A percentile compares a stretch with the other conserved stretches of the same genome.
Conservation (phyloP, 352 stramenopile species). For the Pythium rhizo-oryzae region DNA sequence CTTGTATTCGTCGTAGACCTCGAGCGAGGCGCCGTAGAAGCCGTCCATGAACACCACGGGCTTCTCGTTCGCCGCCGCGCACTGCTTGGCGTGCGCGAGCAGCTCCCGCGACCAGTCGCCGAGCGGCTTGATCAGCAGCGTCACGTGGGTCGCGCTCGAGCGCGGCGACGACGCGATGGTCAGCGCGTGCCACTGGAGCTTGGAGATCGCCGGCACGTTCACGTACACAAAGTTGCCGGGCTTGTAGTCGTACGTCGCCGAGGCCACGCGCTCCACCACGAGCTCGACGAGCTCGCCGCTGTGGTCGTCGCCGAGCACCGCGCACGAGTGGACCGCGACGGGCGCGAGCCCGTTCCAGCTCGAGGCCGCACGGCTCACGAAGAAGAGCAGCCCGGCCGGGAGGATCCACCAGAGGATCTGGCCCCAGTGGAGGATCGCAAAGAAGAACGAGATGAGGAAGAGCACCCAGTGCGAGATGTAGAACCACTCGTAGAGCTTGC, state of each 20-base stretch:
- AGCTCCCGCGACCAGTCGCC: conserved; percentile 40
- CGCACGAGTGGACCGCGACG: conserved; percentile 30
- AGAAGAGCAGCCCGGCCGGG: conserved; percentile 38
- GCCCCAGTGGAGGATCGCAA: conserved; percentile 43
- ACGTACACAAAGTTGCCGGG: conserved; percentile 48
- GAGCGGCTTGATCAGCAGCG: conserved; percentile 42
- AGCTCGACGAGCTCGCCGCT: conserved; percentile 37
- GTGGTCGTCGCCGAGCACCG: conserved; percentile 16
- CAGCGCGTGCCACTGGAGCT: conserved; percentile 53
- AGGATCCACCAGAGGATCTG: conserved; percentile 44
- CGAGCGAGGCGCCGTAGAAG: conserved; percentile 41
- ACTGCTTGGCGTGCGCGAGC: conserved; percentile 35
- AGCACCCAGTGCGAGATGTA: conserved; percentile 47
- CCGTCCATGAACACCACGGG: conserved; percentile 45
- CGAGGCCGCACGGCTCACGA: conserved; percentile 35
- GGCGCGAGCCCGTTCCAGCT: conserved; percentile 29
- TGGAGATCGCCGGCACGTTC: conserved; percentile 43
- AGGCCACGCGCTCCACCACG: conserved; percentile 24
- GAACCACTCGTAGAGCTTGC: conserved; percentile 42
- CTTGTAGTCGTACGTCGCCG: conserved; percentile 21
- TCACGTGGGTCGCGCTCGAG: conserved; percentile 27
- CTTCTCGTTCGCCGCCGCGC: conserved; percentile 14
- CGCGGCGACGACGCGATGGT: conserved; percentile 46
- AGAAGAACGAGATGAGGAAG: conserved; percentile 34
- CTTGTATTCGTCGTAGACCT: conserved; percentile 32